Evolutionary conservation across 345 rosid species (phyloP).

Genomic region (Sonneratia caseolaris): DNA sequence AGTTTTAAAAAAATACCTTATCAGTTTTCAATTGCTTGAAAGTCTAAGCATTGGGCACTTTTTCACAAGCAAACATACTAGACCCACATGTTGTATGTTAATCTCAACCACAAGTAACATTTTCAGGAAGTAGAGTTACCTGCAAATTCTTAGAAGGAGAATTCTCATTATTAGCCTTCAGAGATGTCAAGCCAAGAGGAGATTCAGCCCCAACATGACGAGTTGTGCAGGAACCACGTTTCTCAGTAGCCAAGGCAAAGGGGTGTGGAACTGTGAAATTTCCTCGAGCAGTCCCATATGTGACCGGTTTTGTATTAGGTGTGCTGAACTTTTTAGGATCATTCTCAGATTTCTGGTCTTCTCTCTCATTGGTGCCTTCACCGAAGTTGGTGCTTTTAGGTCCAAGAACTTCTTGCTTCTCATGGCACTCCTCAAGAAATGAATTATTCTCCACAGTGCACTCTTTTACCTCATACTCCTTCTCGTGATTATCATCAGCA

Average conservation of each 20-base stretch:
- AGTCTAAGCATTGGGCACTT: background rate
- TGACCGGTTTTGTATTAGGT: slow-evolving; percentile 23
- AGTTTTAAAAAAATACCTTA: background rate
- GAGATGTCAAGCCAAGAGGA: slow-evolving; percentile 18
- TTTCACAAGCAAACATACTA: background rate
- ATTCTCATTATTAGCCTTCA: slow-evolving; percentile 21
- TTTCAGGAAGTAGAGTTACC: slow-evolving; percentile 18
- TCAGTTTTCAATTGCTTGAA: background rate
- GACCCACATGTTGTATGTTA: background rate
- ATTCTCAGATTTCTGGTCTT: slow-evolving; percentile 18
- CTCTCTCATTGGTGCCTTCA: slow-evolving; percentile 24
- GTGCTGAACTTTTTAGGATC: slow-evolving; percentile 23
- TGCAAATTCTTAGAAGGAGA: slow-evolving; percentile 48
- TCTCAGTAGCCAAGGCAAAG: slow-evolving; percentile 46
- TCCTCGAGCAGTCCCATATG: slow-evolving; percentile 17
- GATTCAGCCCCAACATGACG: slow-evolving; percentile 19
- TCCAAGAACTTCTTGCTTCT: slow-evolving; percentile 29
- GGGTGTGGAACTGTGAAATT: slow-evolving; percentile 38
- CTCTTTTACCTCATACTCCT: slow-evolving; percentile 57
- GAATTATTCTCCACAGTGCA: slow-evolving; percentile 26
- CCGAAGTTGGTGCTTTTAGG: slow-evolving; percentile 29
- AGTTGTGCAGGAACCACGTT: slow-evolving; percentile 22
- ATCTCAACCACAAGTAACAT: background rate
- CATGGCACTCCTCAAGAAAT: slow-evolving; percentile 20
- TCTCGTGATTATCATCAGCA: slow-evolving; percentile 30